phyloP scores from a whole-genome alignment of 371 early-diverging fungal genomes.

The Rhizopus stolonifer region DNA sequence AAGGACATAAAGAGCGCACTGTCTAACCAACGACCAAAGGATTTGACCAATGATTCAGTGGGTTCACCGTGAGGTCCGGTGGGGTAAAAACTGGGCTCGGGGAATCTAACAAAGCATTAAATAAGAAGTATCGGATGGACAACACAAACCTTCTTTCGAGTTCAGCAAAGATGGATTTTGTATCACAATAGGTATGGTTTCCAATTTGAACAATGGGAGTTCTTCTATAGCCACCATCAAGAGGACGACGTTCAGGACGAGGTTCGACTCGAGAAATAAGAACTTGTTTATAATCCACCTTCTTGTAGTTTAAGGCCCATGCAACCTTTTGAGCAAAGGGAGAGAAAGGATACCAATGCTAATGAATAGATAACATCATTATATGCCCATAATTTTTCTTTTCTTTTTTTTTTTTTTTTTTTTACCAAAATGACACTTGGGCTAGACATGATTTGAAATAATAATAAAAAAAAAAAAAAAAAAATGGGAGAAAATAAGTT shows the following conservation, averaged over 20 bases:
- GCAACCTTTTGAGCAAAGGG: conserved; percentile 36
- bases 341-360: conserved; percentile 37
- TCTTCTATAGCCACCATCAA: conserved; percentile 59
- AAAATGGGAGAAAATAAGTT: no score
- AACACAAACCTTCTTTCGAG: conserved; percentile 45
- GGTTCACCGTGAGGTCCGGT: conserved; percentile 1
- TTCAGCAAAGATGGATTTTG: conserved; percentile 48
- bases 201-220: conserved; percentile 66
- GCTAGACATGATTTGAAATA: no score
- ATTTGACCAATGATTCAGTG: neutral
- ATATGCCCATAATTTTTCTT: no score
- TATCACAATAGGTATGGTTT: conserved; percentile 55
- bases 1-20: conserved; percentile 4
- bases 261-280: conserved; percentile 28
- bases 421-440: no score
- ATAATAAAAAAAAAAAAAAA: no score
- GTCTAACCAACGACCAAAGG: conserved; percentile 14
- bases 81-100: conserved; percentile 21
- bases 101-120: conserved; percentile 10
- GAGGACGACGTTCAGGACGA: conserved; percentile 42
- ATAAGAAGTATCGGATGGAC: neutral
- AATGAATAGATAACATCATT: neutral
- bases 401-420: no score
- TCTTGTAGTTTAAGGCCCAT: conserved; percentile 41
- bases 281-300: conserved; percentile 35